A percentile compares a stretch with the other conserved stretches of the same genome.
phyloP scores from a whole-genome alignment of 148 eudicot species.

The Rhododendron williamsianum region DNA sequence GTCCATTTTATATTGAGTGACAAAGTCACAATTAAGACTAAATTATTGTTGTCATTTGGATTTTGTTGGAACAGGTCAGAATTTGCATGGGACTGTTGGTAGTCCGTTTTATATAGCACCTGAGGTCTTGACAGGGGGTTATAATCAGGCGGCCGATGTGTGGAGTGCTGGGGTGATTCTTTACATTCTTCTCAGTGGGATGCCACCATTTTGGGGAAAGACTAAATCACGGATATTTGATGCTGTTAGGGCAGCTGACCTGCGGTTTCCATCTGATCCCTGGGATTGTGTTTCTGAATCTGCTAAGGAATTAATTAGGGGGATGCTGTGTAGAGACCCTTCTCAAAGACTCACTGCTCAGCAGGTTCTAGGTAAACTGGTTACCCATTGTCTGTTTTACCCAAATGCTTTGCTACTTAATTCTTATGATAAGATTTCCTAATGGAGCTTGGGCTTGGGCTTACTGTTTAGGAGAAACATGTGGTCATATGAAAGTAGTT shows the following conservation, averaged over 20 bases:
- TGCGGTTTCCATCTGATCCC: slow-evolving; percentile 62
- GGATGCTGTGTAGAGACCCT: slow-evolving; percentile 74
- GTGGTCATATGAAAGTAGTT: background rate
- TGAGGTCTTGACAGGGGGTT: slow-evolving; percentile 80
- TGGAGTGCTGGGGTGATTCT: slow-evolving; percentile 97
- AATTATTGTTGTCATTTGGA: slow-evolving; percentile 11
- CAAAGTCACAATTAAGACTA: background rate
- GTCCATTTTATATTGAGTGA: slow-evolving; percentile 71
- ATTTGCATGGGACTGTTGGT: slow-evolving; percentile 76
- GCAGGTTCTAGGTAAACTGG: slow-evolving; percentile 65
- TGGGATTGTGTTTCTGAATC: slow-evolving; percentile 62
- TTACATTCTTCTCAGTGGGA: slow-evolving; percentile 83
- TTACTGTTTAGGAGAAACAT: background rate
- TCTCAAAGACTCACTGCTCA: slow-evolving; percentile 61
- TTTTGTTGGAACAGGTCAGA: slow-evolving; percentile 55
- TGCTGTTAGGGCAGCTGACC: slow-evolving; percentile 79
- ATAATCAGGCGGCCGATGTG: slow-evolving; percentile 79
- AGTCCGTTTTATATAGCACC: slow-evolving; percentile 96
- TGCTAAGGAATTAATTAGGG: slow-evolving; percentile 65
- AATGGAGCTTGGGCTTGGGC: background rate
- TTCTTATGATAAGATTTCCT: background rate
- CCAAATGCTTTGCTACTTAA: background rate
- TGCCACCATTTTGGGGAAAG: slow-evolving; percentile 91
- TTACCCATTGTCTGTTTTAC: background rate
- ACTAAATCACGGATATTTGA: slow-evolving; percentile 76